A percentile compares a stretch with the other conserved stretches of the same genome.
Evolutionary conservation across 768 basidiomycete species (phyloP).

Genomic region (Calocera viscosa): DNA sequence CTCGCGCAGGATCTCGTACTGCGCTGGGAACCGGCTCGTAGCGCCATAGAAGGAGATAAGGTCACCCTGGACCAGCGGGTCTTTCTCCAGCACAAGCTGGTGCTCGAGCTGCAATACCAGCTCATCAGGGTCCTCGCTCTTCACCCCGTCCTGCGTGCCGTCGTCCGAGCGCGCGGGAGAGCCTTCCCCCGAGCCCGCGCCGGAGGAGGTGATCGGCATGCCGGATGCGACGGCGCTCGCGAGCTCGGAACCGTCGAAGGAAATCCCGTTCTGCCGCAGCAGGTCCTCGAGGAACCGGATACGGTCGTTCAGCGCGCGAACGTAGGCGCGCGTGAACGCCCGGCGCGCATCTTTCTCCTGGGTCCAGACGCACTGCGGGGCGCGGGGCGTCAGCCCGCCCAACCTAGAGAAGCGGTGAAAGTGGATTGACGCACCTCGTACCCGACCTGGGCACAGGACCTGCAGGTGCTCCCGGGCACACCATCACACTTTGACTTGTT

Average conservation of each 20-base stretch:
- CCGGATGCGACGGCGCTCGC: too few species aligned
- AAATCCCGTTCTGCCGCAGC: neutral
- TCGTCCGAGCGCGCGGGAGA: neutral
- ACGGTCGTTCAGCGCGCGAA: neutral
- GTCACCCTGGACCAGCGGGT: neutral
- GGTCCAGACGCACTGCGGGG: neutral
- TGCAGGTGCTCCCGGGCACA: neutral
- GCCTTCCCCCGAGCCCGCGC: neutral
- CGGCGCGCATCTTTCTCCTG: neutral
- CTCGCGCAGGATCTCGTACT: slow-evolving; percentile 1
- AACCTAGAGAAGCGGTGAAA: neutral
- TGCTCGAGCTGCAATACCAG: slow-evolving; percentile 2
- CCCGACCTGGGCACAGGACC: neutral
- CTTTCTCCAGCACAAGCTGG: neutral
- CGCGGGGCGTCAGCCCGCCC: too few species aligned
- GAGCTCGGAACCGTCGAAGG: neutral
- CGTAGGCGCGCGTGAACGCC: neutral
- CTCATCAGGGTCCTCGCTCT: neutral
- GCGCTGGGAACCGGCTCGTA: neutral
- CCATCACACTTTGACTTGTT: neutral
- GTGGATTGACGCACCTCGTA: slow-evolving; percentile 2
- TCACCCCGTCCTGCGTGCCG: neutral
- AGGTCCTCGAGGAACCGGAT: slow-evolving; percentile 1
- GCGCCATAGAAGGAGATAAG: slow-evolving; percentile 1
- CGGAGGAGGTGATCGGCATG: neutral